These are phyloP conservation scores for Monosporozyma servazzii DNA, from an alignment of 805 yeast species.

Conservation along the genomic window DNA sequence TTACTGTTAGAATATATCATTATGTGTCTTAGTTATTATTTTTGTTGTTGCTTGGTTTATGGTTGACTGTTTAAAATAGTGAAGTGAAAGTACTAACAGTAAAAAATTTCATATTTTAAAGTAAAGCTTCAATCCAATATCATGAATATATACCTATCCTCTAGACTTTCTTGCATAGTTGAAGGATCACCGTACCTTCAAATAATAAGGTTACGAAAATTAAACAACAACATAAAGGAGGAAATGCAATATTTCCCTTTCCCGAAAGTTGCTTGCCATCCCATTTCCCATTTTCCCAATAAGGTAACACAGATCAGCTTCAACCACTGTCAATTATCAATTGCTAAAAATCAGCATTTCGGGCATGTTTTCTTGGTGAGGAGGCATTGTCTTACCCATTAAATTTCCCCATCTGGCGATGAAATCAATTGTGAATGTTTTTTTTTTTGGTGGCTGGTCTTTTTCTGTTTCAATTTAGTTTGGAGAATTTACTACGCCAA, in stretches of 20 bases:
- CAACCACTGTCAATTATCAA: neutral
- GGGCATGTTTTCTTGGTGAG: no score
- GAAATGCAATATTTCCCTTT: neutral
- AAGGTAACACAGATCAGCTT: neutral
- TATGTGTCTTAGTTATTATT: neutral
- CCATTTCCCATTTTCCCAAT: neutral
- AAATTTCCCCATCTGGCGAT: neutral
- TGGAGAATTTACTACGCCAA: neutral
- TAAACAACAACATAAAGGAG: neutral
- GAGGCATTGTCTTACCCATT: neutral
- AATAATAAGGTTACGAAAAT: neutral
- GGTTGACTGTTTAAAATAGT: neutral
- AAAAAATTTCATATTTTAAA: no score
- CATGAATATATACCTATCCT: neutral
- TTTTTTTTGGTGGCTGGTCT: neutral
- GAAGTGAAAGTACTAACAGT: neutral
- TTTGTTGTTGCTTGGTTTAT: neutral
- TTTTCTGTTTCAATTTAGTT: neutral
- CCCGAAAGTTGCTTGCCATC: neutral
- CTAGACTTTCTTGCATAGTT: neutral
- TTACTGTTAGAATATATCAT: neutral
- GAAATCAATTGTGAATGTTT: neutral
- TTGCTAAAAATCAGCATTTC: no score
- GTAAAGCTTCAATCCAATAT: neutral
- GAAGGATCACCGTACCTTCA: neutral